Conservation (phyloP, 257 asterid species). For the Gentiana macrophylla region DNA sequence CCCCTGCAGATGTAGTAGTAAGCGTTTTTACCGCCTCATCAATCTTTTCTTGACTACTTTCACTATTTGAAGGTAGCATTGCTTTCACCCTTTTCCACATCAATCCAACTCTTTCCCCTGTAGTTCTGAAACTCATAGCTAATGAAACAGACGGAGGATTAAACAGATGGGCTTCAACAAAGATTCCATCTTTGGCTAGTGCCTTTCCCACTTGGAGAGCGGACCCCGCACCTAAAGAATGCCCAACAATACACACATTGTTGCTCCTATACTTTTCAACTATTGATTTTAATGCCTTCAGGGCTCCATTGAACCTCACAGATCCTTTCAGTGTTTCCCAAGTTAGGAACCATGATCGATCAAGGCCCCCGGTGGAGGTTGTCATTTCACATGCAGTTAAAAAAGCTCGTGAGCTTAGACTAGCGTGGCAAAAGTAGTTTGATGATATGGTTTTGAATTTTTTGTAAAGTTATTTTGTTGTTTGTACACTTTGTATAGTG, state of each 20-base stretch:
- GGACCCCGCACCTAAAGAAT: slow-evolving; percentile 92
- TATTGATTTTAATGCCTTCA: slow-evolving; percentile 42
- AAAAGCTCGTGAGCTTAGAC: no score
- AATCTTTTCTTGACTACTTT: slow-evolving; percentile 13
- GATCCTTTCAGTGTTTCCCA: slow-evolving; percentile 94
- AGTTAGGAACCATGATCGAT: slow-evolving; percentile 90
- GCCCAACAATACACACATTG: slow-evolving; percentile 79
- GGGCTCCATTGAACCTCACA: slow-evolving; percentile 50
- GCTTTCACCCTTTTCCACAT: slow-evolving; percentile 66
- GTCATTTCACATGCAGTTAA: no score
- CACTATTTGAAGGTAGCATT: slow-evolving; percentile 41
- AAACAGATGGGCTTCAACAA: slow-evolving; percentile 86
- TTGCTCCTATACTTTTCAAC: slow-evolving; percentile 63
- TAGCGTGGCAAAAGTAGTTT: no score
- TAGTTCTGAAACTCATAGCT: slow-evolving; percentile 59
- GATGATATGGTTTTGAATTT: no score
- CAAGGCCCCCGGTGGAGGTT: no score
- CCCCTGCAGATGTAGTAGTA: no score
- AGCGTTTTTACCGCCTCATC: slow-evolving; percentile 16
- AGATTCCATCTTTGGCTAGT: slow-evolving; percentile 76
- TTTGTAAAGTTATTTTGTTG: no score
- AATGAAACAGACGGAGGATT: slow-evolving; percentile 94
- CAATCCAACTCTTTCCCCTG: slow-evolving; percentile 65
- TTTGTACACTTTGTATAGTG: no score
- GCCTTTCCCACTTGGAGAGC: slow-evolving; percentile 95